A percentile compares a stretch with the other conserved stretches of the same genome.
Evolutionary conservation across 192 early-diverging fungal genomes (phyloP).

Genomic region (Backusella sp.): DNA sequence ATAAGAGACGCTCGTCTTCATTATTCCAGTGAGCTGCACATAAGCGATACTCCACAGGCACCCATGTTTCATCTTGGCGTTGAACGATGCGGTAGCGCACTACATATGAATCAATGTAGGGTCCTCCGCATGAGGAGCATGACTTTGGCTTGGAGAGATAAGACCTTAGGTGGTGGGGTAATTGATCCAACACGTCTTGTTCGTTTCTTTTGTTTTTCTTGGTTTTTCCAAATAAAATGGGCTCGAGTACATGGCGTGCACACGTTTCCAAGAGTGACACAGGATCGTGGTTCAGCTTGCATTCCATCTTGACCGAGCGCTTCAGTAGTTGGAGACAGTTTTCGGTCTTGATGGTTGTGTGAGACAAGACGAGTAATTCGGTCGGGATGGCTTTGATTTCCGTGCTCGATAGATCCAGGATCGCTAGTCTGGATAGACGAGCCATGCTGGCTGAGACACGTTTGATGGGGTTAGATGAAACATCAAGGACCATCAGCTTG

Average conservation of each 20-base stretch:
- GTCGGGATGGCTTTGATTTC: slow-evolving; percentile 19
- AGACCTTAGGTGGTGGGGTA: slow-evolving; percentile 55
- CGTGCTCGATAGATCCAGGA: slow-evolving; percentile 20
- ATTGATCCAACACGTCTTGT: not conserved
- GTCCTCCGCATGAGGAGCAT: slow-evolving; percentile 80
- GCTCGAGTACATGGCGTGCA: slow-evolving; percentile 64
- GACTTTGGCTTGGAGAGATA: slow-evolving; percentile 58
- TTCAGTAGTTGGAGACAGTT: slow-evolving; percentile 13
- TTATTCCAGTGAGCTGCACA: slow-evolving; percentile 77
- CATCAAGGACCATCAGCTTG: slow-evolving; percentile 61
- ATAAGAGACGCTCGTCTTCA: slow-evolving; percentile 61
- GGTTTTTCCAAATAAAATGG: not conserved
- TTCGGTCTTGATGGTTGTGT: slow-evolving; percentile 5
- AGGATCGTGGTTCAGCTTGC: slow-evolving; percentile 29
- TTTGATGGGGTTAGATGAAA: slow-evolving; percentile 62
- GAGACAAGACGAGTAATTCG: slow-evolving; percentile 3
- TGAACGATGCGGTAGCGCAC: slow-evolving; percentile 65
- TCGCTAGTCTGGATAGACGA: slow-evolving; percentile 32
- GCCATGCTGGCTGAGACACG: slow-evolving; percentile 67
- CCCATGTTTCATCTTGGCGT: slow-evolving; percentile 47
- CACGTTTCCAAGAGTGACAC: slow-evolving; percentile 75
- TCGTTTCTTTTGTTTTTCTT: slow-evolving; percentile 38
- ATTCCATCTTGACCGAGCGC: not conserved
- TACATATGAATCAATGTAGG: slow-evolving; percentile 64
- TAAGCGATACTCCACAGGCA: slow-evolving; percentile 68